Conservation (phyloP, 331 rosid species). For the Malus hybrid region DNA sequence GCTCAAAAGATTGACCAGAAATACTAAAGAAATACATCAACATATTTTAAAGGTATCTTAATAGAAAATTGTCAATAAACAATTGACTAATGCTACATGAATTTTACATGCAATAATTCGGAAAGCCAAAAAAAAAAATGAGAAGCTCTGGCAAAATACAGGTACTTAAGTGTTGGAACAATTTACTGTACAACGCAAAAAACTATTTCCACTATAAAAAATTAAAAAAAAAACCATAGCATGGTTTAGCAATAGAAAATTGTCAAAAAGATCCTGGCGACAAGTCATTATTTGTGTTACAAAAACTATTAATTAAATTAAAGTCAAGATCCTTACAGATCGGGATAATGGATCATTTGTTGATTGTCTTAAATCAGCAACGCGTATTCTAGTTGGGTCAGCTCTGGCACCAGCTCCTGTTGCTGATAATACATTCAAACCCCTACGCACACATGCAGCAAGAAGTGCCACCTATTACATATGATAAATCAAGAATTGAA, state of each 20-base stretch:
- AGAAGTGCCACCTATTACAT: conserved; percentile 89
- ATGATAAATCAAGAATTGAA: conserved; percentile 26
- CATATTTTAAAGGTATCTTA: background rate
- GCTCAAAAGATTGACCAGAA: too few species aligned
- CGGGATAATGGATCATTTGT: conserved; percentile 90
- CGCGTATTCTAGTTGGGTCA: conserved; percentile 88
- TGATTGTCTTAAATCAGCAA: conserved; percentile 87
- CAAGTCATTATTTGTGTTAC: too few species aligned
- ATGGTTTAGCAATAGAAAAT: background rate
- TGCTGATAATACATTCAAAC: conserved; percentile 84
- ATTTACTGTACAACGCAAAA: background rate
- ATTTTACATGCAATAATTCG: background rate
- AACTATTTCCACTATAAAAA: background rate
- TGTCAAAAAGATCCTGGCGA: too few species aligned
- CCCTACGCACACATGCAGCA: conserved; percentile 93
- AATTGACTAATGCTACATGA: background rate
- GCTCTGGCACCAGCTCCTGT: conserved; percentile 97
- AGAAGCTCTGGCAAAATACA: background rate
- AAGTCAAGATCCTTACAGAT: conserved; percentile 49
- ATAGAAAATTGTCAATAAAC: background rate
- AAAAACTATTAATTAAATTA: conserved; percentile 3
- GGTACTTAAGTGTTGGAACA: background rate
- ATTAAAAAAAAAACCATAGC: background rate
- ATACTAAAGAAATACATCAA: background rate
- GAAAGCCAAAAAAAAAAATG: background rate